These are phyloP conservation scores for Nakazawaea ishiwadae DNA, from an alignment of 805 yeast species.

Conservation along the genomic window DNA sequence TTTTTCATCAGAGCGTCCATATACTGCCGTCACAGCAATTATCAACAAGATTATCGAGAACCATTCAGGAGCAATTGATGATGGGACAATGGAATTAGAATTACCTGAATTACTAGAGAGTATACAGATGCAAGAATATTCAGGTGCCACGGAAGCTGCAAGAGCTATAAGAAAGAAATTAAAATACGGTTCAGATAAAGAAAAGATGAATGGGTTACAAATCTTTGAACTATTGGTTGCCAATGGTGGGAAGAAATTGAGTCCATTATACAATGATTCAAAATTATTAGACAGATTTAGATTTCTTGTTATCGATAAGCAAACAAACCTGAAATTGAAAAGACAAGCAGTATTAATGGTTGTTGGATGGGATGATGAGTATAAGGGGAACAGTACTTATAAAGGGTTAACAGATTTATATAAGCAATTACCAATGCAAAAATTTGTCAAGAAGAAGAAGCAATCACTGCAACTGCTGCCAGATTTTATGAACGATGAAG, in stretches of 20 bases:
- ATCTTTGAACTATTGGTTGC: conserved; percentile 56
- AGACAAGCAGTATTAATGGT: conserved; percentile 47
- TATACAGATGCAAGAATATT: conserved; percentile 32
- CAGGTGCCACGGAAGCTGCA: conserved; percentile 73
- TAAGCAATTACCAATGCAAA: conserved; percentile 34
- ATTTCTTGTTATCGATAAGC: conserved; percentile 35
- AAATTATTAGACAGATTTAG: conserved; percentile 62
- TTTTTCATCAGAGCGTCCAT: conserved; percentile 49
- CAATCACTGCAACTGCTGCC: conserved; percentile 19
- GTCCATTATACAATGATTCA: conserved; percentile 58
- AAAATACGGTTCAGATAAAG: conserved; percentile 70
- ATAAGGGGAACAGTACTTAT: conserved; percentile 44
- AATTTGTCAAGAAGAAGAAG: conserved; percentile 9
- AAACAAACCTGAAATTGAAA: conserved; percentile 37
- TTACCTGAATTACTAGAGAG: conserved; percentile 57
- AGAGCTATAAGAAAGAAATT: conserved; percentile 84
- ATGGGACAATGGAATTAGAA: conserved; percentile 34
- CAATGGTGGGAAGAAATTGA: conserved; percentile 42
- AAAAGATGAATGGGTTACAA: conserved; percentile 62
- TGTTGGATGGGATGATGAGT: conserved; percentile 62
- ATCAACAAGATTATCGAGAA: conserved; percentile 45
- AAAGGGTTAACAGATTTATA: conserved; percentile 43
- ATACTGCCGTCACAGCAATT: conserved; percentile 65
- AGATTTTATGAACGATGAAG: conserved; percentile 49
- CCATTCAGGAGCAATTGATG: conserved; percentile 37